Evolutionary conservation across 179 eudicot genomes (phyloP).

Genomic region (Monotropa hypopitys): DNA sequence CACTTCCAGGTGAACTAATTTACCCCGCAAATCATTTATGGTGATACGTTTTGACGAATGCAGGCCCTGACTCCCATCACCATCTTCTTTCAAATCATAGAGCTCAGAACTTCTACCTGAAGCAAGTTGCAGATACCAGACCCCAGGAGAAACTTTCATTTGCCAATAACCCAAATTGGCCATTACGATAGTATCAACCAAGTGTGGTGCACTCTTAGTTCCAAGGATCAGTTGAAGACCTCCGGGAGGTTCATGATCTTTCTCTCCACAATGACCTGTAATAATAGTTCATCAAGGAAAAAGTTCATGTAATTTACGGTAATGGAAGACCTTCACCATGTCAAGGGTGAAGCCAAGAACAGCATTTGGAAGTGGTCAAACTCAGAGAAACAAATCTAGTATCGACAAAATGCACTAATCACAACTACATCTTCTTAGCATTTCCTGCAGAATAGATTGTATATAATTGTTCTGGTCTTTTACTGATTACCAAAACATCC

Average conservation of each 20-base stretch:
- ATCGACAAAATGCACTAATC: neutral
- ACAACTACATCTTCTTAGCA: neutral
- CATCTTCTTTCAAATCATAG: conserved; percentile 62
- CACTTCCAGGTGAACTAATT: conserved; percentile 81
- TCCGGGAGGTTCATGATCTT: conserved; percentile 83
- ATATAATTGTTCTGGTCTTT: neutral
- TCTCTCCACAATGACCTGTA: conserved; percentile 92
- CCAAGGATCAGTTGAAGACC: conserved; percentile 97
- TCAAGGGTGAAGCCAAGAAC: neutral
- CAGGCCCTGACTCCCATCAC: conserved; percentile 32
- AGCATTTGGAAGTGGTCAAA: neutral
- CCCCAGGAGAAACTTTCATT: conserved; percentile 98
- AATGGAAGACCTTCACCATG: neutral
- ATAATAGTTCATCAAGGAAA: conserved; percentile 3
- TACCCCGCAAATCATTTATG: conserved; percentile 74
- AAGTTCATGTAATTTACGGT: neutral
- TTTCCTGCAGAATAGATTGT: neutral
- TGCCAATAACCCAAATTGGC: conserved; percentile 99
- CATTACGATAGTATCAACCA: conserved; percentile 96
- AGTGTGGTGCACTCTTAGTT: conserved; percentile 66
- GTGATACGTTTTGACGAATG: conserved; percentile 55
- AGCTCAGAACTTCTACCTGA: conserved; percentile 96
- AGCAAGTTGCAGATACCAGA: conserved; percentile 90
- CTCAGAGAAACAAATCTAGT: neutral
- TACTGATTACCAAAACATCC: neutral